phyloP scores from a whole-genome alignment of 1,284 basidiomycete species.

The Megacollybia platyphylla region DNA sequence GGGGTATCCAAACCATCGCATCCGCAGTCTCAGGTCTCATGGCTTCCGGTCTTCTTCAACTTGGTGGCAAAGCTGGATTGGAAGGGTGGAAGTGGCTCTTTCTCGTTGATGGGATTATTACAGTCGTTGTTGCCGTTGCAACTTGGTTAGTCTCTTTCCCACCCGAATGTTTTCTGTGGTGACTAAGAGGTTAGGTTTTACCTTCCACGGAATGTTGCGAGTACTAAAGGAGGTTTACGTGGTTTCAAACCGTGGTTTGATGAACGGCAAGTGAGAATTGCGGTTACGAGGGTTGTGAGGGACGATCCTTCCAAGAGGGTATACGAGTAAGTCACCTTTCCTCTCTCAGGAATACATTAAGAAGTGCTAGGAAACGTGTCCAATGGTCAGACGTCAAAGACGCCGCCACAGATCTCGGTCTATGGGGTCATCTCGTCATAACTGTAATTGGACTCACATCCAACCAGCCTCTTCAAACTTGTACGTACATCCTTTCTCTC shows the following conservation, averaged over 20 bases:
- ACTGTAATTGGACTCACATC: slow-evolving; percentile 21
- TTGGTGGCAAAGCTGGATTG: slow-evolving; percentile 19
- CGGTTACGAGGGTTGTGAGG: slow-evolving; percentile 19
- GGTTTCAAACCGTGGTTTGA: slow-evolving; percentile 21
- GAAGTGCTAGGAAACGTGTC: slow-evolving; percentile 15
- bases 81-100: slow-evolving; percentile 28
- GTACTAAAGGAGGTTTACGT: slow-evolving; percentile 16
- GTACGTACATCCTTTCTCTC: slow-evolving; percentile 10
- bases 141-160: slow-evolving; percentile 14
- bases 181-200: slow-evolving; percentile 16
- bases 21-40: slow-evolving; percentile 24
- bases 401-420: slow-evolving; percentile 18
- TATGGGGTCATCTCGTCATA: slow-evolving; percentile 21
- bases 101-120: slow-evolving; percentile 23
- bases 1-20: slow-evolving; percentile 22
- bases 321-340: slow-evolving; percentile 16
- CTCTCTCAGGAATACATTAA: not conserved
- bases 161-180: not conserved
- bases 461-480: slow-evolving; percentile 20
- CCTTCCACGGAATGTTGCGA: slow-evolving; percentile 16
- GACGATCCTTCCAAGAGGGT: slow-evolving; percentile 22
- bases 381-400: slow-evolving; percentile 21
- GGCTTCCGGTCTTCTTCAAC: slow-evolving; percentile 21
- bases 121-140: slow-evolving; percentile 15
- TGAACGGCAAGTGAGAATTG: slow-evolving; percentile 18